A percentile compares a stretch with the other conserved stretches of the same genome.
Evolutionary conservation across 345 rosid genomes (phyloP).

Genomic region (Gossypium arboreum): DNA sequence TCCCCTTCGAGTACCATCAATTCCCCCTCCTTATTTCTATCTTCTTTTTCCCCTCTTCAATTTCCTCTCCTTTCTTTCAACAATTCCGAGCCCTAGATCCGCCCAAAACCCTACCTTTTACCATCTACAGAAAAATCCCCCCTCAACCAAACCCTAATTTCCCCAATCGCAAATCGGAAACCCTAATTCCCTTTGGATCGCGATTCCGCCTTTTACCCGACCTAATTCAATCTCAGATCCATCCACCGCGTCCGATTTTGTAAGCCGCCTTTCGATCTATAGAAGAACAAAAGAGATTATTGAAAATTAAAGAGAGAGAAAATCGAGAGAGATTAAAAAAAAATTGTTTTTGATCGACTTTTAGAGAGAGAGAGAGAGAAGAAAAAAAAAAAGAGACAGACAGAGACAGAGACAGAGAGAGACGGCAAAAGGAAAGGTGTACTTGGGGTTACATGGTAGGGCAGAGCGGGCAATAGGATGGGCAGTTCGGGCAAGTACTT

Average conservation of each 20-base stretch:
- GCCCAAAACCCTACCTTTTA: slow-evolving; percentile 21
- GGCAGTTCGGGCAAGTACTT: slow-evolving; percentile 33
- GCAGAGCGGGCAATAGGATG: slow-evolving; percentile 43
- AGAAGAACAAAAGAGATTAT: not conserved
- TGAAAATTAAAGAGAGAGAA: slow-evolving; percentile 14
- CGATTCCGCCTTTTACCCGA: slow-evolving; percentile 16
- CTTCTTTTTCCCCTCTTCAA: not conserved
- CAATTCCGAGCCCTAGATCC: slow-evolving; percentile 25
- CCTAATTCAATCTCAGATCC: slow-evolving; percentile 37
- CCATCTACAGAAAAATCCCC: not conserved
- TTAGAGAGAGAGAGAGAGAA: slow-evolving; percentile 17
- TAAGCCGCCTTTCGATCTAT: slow-evolving; percentile 28
- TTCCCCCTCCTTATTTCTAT: slow-evolving; percentile 17
- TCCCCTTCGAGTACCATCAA: slow-evolving; percentile 58
- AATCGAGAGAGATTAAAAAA: slow-evolving; percentile 5
- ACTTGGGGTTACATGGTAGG: slow-evolving; percentile 33
- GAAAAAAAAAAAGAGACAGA: slow-evolving; percentile 1
- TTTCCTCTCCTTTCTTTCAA: not conserved
- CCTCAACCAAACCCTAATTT: slow-evolving; percentile 32
- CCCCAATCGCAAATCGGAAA: slow-evolving; percentile 9
- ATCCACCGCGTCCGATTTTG: slow-evolving; percentile 14
- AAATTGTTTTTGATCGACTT: not conserved
- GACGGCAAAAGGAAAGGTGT: slow-evolving; percentile 37
- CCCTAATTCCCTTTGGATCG: slow-evolving; percentile 32
- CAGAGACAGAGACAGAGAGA: slow-evolving; percentile 21